phyloP scores from a whole-genome alignment of 2,329 filamentous ascomycete species.

The Cordyceps tenuipes region DNA sequence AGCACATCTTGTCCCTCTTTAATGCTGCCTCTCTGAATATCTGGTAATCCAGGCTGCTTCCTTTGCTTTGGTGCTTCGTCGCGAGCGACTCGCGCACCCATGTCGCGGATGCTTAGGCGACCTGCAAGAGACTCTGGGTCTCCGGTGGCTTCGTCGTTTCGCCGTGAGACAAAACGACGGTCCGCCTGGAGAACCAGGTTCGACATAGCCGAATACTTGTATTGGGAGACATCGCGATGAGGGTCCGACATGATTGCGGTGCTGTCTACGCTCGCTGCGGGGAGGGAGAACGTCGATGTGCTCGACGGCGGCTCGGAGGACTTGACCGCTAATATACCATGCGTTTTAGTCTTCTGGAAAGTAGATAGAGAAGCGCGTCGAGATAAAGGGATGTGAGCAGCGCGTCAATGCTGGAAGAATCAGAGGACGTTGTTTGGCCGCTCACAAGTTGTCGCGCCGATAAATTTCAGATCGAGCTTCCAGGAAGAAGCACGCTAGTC shows the following conservation, averaged over 20 bases:
- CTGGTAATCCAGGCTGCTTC: constrained; percentile 58
- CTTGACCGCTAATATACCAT: constrained; percentile 11
- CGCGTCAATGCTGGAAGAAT: constrained; percentile 6
- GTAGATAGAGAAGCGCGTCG: neutral
- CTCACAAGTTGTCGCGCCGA: constrained; percentile 19
- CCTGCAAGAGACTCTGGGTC: constrained; percentile 96
- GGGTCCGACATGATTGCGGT: constrained; percentile 60
- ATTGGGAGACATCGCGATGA: constrained; percentile 82
- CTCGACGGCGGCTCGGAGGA: constrained; percentile 12
- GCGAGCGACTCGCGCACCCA: constrained; percentile 77
- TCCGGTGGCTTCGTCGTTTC: constrained; percentile 89
- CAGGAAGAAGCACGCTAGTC: constrained; percentile 7
- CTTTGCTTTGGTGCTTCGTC: constrained; percentile 76
- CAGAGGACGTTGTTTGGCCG: constrained; percentile 10
- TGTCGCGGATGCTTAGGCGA: constrained; percentile 85
- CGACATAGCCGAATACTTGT: constrained; percentile 99
- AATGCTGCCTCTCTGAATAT: constrained; percentile 66
- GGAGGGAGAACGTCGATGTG: constrained; percentile 11
- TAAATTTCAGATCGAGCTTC: constrained; percentile 28
- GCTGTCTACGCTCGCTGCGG: constrained; percentile 11
- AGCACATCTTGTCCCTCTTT: constrained; percentile 78
- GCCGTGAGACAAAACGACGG: constrained; percentile 85
- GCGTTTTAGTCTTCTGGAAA: neutral
- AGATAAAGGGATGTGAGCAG: neutral
- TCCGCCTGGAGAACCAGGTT: constrained; percentile 99